Evolutionary conservation across 148 eudicot species (phyloP).

Genomic region (Heliamphora exappendiculata): DNA sequence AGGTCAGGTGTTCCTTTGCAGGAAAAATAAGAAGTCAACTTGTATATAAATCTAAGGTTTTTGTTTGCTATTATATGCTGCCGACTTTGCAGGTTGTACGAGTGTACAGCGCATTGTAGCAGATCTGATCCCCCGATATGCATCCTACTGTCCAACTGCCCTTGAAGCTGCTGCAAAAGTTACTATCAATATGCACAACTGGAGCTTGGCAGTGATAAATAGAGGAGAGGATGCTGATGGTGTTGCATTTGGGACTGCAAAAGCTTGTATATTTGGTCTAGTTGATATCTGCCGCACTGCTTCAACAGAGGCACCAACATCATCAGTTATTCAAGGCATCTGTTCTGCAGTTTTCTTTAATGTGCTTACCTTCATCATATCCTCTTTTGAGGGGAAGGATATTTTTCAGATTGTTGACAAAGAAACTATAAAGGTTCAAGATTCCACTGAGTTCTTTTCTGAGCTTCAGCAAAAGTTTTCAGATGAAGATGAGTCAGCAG

Average conservation of each 20-base stretch:
- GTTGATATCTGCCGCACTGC: constrained; percentile 70
- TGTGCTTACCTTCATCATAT: constrained; percentile 59
- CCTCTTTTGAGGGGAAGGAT: constrained; percentile 66
- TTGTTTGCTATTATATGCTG: constrained; percentile 4
- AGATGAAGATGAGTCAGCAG: constrained; percentile 39
- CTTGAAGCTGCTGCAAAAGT: constrained; percentile 94
- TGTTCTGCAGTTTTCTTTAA: constrained; percentile 71
- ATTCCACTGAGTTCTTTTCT: constrained; percentile 35
- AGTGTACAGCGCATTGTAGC: constrained; percentile 78
- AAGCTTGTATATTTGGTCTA: constrained; percentile 75
- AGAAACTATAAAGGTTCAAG: constrained; percentile 47
- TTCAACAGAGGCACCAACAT: constrained; percentile 55
- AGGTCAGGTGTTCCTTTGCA: background rate
- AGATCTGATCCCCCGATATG: constrained; percentile 70
- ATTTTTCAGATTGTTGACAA: constrained; percentile 62
- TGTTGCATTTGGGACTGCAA: constrained; percentile 68
- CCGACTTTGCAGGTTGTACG: constrained; percentile 52
- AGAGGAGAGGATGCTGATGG: constrained; percentile 72
- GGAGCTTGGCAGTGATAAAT: constrained; percentile 51
- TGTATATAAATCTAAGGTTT: background rate
- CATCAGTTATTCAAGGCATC: constrained; percentile 69
- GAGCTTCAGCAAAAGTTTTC: constrained; percentile 47
- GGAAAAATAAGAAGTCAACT: background rate
- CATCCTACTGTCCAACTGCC: constrained; percentile 79
- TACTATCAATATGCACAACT: constrained; percentile 71